A percentile compares a stretch with the other conserved stretches of the same genome.
These are phyloP conservation scores for button mushroom (Agaricus bisporus) DNA, from an alignment of 768 basidiomycete genomes.

Conservation along the genomic window DNA sequence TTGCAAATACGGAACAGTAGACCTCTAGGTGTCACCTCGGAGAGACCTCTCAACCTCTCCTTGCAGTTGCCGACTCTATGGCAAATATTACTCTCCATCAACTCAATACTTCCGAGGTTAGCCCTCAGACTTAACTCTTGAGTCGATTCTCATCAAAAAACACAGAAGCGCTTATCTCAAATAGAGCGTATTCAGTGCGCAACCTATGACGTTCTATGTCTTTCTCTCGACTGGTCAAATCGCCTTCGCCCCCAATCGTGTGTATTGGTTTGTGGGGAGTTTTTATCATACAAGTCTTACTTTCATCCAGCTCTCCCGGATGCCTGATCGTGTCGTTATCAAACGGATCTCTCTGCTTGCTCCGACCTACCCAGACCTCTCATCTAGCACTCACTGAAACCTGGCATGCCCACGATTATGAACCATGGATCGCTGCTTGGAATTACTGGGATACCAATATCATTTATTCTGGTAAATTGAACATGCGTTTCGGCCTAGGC, in stretches of 20 bases:
- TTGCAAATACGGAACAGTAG: background rate
- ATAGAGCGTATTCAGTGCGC: constrained; percentile 42
- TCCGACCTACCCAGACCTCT: constrained; percentile 40
- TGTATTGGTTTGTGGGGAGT: constrained; percentile 10
- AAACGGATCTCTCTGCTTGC: constrained; percentile 63
- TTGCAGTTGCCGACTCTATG: constrained; percentile 83
- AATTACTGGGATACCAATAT: constrained; percentile 78
- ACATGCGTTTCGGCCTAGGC: background rate
- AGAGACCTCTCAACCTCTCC: constrained; percentile 31
- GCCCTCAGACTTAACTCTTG: background rate
- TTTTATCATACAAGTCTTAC: background rate
- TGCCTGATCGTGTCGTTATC: constrained; percentile 79
- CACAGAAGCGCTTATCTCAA: constrained; percentile 32
- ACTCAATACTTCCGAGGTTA: constrained; percentile 43
- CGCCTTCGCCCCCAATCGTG: constrained; percentile 47
- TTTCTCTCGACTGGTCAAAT: constrained; percentile 93
- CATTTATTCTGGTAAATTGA: constrained; percentile 83
- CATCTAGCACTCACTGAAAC: constrained; percentile 41
- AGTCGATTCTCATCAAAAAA: background rate
- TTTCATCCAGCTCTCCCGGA: constrained; percentile 35
- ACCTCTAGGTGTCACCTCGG: constrained; percentile 53
- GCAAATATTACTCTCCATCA: constrained; percentile 65
- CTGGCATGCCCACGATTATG: constrained; percentile 90
- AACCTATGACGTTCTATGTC: constrained; percentile 60
- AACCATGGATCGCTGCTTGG: constrained; percentile 93